Conservation (phyloP, 2,329 filamentous ascomycete genomes). For the Diaporthe eres region DNA sequence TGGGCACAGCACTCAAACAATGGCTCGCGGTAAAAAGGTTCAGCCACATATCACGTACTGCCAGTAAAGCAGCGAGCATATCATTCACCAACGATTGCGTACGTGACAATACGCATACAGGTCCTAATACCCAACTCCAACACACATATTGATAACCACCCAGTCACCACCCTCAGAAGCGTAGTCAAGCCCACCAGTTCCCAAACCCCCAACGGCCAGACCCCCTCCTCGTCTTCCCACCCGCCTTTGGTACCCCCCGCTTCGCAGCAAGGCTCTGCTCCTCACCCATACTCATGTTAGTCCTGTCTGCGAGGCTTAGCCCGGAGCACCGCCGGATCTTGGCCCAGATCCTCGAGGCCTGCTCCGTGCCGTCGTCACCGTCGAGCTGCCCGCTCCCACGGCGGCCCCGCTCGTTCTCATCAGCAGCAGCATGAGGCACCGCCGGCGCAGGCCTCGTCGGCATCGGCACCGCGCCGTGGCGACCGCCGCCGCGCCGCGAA, state of each 20-base stretch:
- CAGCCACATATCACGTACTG: neutral
- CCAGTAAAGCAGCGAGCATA: neutral
- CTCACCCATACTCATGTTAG: slow-evolving; percentile 36
- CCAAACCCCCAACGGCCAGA: slow-evolving; percentile 40
- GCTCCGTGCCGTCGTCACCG: neutral
- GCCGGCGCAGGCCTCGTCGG: neutral
- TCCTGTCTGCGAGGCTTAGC: slow-evolving; percentile 38
- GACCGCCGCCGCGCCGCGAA: neutral
- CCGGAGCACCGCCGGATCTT: slow-evolving; percentile 39
- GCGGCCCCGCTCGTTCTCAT: slow-evolving; percentile 28
- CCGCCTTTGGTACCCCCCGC: slow-evolving; percentile 32
- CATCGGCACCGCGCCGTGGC: neutral
- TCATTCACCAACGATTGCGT: neutral
- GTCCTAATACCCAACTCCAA: neutral
- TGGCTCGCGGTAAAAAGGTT: neutral
- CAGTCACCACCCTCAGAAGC: neutral
- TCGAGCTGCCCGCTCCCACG: slow-evolving; percentile 33
- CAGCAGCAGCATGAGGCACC: neutral
- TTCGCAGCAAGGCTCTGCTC: slow-evolving; percentile 13
- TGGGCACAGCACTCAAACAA: neutral
- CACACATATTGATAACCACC: neutral
- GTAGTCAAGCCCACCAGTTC: slow-evolving; percentile 40
- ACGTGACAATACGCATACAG: neutral
- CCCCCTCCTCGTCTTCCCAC: slow-evolving; percentile 23
- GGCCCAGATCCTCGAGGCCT: slow-evolving; percentile 40